Evolutionary conservation across 2,329 filamentous ascomycete genomes (phyloP).

Genomic region (Trichoderma oligosporum): DNA sequence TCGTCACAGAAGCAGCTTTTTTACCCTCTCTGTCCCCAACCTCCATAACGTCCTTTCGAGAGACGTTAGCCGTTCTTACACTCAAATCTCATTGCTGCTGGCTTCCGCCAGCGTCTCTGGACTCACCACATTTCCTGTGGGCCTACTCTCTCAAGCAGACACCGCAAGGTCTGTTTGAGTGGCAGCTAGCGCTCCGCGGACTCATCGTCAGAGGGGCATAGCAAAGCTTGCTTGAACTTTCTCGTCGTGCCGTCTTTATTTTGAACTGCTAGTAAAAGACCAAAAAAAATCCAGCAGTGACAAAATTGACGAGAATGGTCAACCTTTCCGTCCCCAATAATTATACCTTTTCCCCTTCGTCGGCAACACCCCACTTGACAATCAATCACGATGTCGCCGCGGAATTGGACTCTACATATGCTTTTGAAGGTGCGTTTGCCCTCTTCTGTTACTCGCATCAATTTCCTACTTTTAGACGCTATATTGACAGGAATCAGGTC

Average conservation of each 20-base stretch:
- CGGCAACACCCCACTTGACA: constrained; percentile 82
- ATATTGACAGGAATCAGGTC: constrained; percentile 51
- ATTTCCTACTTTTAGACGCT: neutral
- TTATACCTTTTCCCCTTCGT: constrained; percentile 78
- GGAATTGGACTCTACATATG: constrained; percentile 90
- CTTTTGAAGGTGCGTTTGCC: constrained; percentile 75
- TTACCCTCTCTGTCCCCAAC: constrained; percentile 76
- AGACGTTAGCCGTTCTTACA: constrained; percentile 53
- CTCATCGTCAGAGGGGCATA: constrained; percentile 40
- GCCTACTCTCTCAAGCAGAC: constrained; percentile 97
- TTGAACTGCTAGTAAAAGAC: constrained; percentile 25
- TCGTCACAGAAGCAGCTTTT: constrained; percentile 77
- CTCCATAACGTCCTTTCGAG: constrained; percentile 81
- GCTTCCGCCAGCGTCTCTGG: constrained; percentile 74
- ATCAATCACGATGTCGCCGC: constrained; percentile 95
- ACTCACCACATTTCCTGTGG: constrained; percentile 68
- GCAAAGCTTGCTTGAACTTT: constrained; percentile 20
- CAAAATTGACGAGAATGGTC: constrained; percentile 58
- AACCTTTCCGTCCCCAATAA: constrained; percentile 73
- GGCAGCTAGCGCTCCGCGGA: constrained; percentile 95
- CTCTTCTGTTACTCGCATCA: too few relatives aligned
- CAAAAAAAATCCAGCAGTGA: constrained; percentile 21
- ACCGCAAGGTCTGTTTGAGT: constrained; percentile 93
- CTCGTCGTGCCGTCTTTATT: constrained; percentile 22
- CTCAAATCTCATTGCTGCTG: constrained; percentile 64